Percentiles rank a stretch among this genome's conserved stretches.
These are phyloP conservation scores for Ogataea glucozyma DNA, from an alignment of 805 yeast genomes.

Conservation along the genomic window DNA sequence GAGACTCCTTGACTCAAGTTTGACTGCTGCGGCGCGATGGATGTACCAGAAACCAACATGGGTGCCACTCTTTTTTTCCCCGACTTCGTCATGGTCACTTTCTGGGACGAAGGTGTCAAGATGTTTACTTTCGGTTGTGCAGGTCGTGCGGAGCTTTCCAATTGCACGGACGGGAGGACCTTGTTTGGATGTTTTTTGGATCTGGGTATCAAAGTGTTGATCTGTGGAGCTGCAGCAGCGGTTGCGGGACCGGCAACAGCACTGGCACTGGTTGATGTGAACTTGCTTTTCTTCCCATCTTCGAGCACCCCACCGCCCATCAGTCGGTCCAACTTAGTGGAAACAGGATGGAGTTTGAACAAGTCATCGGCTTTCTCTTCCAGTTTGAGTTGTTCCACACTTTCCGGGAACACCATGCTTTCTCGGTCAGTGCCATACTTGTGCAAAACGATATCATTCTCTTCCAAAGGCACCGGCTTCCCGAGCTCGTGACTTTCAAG, in stretches of 20 bases:
- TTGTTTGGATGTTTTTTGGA: conserved; percentile 35
- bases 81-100: conserved; percentile 66
- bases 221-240: conserved; percentile 14
- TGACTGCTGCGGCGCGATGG: conserved; percentile 27
- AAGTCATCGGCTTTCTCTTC: conserved; percentile 58
- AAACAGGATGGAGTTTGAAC: conserved; percentile 17
- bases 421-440: conserved; percentile 90
- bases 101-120: conserved; percentile 36
- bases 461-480: conserved; percentile 56
- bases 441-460: conserved; percentile 67
- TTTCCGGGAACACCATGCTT: conserved; percentile 81
- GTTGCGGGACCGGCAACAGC: neutral
- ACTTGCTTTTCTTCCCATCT: conserved; percentile 1
- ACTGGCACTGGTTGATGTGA: conserved; percentile 2
- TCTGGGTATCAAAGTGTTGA: conserved; percentile 32
- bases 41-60: conserved; percentile 50
- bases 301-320: conserved; percentile 34
- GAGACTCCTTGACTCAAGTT: conserved; percentile 7
- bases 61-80: conserved; percentile 81
- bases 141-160: conserved; percentile 14
- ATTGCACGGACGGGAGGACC: conserved; percentile 22
- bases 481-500: conserved; percentile 72
- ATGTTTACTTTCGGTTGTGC: conserved; percentile 14
- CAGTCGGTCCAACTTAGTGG: conserved; percentile 41
- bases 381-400: conserved; percentile 70